Conservation (phyloP, 306 rosid genomes). For the Begonia loranthoides region DNA sequence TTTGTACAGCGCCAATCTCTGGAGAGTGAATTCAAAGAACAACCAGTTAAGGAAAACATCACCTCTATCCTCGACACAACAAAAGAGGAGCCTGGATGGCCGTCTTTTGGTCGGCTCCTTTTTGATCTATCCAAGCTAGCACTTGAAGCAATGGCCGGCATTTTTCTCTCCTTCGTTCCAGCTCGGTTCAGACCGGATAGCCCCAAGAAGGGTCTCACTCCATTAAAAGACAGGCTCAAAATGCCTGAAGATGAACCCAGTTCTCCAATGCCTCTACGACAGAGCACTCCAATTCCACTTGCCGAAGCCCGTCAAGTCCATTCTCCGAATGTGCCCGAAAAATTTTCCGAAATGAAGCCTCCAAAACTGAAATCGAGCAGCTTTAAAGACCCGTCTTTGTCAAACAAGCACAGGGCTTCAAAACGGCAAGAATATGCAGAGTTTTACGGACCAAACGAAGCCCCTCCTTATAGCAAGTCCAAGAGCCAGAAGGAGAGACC, state of each 20-base stretch:
- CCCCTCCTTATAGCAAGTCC: constrained; percentile 43
- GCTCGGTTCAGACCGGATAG: constrained; percentile 29
- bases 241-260: constrained; percentile 63
- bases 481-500: constrained; percentile 82
- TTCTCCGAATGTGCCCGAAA: constrained; percentile 34
- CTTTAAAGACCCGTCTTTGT: constrained; percentile 64
- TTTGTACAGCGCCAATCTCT: constrained; percentile 23
- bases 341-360: constrained; percentile 55
- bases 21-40: constrained; percentile 33
- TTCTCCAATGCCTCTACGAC: constrained; percentile 32
- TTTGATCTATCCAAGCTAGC: constrained; percentile 63
- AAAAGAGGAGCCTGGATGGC: constrained; percentile 95
- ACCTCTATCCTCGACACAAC: constrained; percentile 24
- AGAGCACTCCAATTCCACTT: constrained; percentile 29
- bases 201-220: constrained; percentile 41
- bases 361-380: constrained; percentile 62
- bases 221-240: constrained; percentile 55
- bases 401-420: constrained; percentile 66
- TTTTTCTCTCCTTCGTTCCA: constrained; percentile 39
- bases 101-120: constrained; percentile 67
- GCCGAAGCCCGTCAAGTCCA: constrained; percentile 43
- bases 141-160: constrained; percentile 32
- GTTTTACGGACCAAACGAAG: constrained; percentile 64
- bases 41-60: constrained; percentile 30
- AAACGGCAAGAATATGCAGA: constrained; percentile 60